Evolutionary conservation across 345 rosid species (phyloP), one percentile per base, ranked within the genome.

Genomic region (Acer yangbiense): DNA sequence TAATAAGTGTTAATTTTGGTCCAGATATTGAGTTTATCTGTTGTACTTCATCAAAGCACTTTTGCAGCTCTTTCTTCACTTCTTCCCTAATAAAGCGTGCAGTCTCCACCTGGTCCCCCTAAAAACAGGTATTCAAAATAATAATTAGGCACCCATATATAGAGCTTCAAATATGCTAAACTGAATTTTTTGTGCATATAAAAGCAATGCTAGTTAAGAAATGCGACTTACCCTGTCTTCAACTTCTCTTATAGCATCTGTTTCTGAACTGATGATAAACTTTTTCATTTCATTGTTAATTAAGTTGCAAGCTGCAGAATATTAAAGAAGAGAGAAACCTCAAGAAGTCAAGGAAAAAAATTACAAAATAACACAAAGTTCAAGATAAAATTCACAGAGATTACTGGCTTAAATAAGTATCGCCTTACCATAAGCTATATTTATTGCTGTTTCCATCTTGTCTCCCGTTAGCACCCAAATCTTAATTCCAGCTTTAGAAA

Each of bases 381-480:
- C 16, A 46, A 52, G 20, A 68, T 43, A 58, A 52, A 57, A 68
- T 11, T 20, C 17, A n/a, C 1, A 63, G 25, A 3, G 20, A 57
- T 29, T 29, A 71, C 29, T 43, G 60, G 61, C 69, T 27, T 23
- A 46, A 72, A 14, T 63, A 43, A 67, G 2, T 35, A 77, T 68
- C 44, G 70, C 84, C 85, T 81, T 81, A 93, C 99, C 98, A 84
- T 97, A 97, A 18, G 98, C 99, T 78, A 97, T 97, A 89, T 97
- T 97, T 68, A 94, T 94, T 68, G 99, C 99, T 7, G 99, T 97
- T 92, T 94, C 99, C 94, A 97, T 83, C 87, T 97, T 94, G 86
- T 97, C 99, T 77, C 99, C 99, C 57, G 99, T 97, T 77, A 97
- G 83, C 80, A 97, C 89, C 99, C 99, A 97, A 78, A 97, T 93